Conservation (phyloP, 257 asterid species). For the Fraxinus pennsylvanica region DNA sequence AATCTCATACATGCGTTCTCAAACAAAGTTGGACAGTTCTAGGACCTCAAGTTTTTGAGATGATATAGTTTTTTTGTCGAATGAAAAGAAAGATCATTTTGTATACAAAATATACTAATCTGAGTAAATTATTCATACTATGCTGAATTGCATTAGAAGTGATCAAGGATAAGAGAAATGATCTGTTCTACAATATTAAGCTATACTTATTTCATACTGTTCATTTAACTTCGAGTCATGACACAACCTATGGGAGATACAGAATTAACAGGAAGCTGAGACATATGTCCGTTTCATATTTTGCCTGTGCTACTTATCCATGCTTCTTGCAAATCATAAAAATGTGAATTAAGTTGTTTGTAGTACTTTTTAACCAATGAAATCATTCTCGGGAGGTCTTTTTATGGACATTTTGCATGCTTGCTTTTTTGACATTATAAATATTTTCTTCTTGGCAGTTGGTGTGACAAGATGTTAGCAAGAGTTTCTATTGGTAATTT, state of each 20-base stretch:
- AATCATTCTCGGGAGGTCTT: background rate
- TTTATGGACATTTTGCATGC: background rate
- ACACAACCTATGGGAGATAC: background rate
- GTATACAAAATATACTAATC: background rate
- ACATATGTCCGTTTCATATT: background rate
- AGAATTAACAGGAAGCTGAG: background rate
- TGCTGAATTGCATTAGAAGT: background rate
- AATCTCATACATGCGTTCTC: background rate
- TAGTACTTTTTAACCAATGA: background rate
- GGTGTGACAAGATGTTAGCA: background rate
- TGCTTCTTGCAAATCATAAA: background rate
- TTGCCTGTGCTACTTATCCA: background rate
- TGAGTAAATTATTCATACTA: background rate
- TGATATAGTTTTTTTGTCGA: background rate
- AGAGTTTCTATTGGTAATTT: background rate
- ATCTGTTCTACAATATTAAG: background rate
- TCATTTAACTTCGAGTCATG: background rate
- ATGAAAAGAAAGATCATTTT: background rate
- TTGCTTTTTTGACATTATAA: background rate
- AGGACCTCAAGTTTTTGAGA: background rate
- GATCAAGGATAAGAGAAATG: background rate
- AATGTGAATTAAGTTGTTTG: background rate
- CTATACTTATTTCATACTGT: background rate
- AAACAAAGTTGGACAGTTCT: background rate
- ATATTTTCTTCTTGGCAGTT: background rate